Conservation (phyloP, 345 rosid genomes). For the Toxicodendron radicans region DNA sequence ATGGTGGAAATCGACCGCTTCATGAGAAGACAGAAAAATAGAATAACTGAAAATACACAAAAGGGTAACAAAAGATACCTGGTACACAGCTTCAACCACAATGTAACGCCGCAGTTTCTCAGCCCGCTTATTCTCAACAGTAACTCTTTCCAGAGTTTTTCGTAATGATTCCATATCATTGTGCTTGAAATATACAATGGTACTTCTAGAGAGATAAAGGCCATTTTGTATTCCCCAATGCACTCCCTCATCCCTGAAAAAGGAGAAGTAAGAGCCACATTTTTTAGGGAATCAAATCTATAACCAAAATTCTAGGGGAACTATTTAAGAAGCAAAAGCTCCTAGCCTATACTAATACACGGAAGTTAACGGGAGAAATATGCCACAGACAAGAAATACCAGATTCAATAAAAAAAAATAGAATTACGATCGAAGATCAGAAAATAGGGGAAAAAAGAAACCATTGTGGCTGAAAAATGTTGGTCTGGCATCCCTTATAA, state of each 20-base stretch:
- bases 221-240: slow-evolving; percentile 99
- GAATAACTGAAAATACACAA: background rate
- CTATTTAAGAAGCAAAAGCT: slow-evolving; percentile 11
- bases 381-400: background rate
- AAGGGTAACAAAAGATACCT: slow-evolving; percentile 43
- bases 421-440: background rate
- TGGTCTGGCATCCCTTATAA: background rate
- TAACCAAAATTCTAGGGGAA: background rate
- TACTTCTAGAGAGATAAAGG: slow-evolving; percentile 90
- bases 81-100: slow-evolving; percentile 91
- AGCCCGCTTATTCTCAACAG: slow-evolving; percentile 63
- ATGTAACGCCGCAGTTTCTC: slow-evolving; percentile 87
- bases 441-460: slow-evolving; percentile 2
- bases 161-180: slow-evolving; percentile 89
- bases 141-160: slow-evolving; percentile 63
- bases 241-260: slow-evolving; percentile 81
- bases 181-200: slow-evolving; percentile 88
- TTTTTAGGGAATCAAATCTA: slow-evolving; percentile 1
- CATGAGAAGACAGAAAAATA: background rate
- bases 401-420: background rate
- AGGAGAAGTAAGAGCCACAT: slow-evolving; percentile 7
- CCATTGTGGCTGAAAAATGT: background rate
- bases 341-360: background rate
- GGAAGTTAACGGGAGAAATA: background rate
- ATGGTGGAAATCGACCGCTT: background rate